Evolutionary conservation across 176 grass and related monocot genomes (phyloP), one percentile per base, ranked within the genome.

Genomic region (Eleusine indica): DNA sequence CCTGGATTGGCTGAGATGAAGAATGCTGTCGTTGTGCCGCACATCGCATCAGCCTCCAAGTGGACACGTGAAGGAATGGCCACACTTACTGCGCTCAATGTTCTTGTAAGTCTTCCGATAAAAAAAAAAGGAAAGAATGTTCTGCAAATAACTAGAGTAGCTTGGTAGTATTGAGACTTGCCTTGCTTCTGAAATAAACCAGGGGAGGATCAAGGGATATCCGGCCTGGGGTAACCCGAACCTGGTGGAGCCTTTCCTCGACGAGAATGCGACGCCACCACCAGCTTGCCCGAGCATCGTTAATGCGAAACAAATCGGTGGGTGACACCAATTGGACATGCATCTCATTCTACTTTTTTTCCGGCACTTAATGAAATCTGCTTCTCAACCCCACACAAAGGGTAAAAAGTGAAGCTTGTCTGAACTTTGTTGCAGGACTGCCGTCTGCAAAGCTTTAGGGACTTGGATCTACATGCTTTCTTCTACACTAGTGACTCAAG

Each of bases 11-110:
- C 93, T 39, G 96, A 98, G 73, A 82, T 87, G 91, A 98, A 93
- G 84, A 98, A 98, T 29, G 93, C 93, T 0, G 80, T 98, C 5
- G 83, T 98, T 18, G 93, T 95, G 37, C 96, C 96, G 66, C 96
- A 95, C 86, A 95, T 98, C 43, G 96, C 96, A 53, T 98, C 96
- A 21, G 93, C 93, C n/a, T 98, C 96, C 68, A 98, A 98, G 88
- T 64, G 61, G 61, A 64, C 61, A 29, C 61, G 61, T 30, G 58
- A 61, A 61, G 58, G 58, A 61, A 61, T 61, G 58, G 58, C 30
- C 21, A 90, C 96, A 10, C 96, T 98, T 85, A 47, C 92, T 74
- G 96, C 93, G 82, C 87, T 98, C 29, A 98, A 98, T 84, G 93
- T 98, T 58, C 87, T 98, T 69, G 96, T 95, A 88, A 88, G 96